Percentiles rank a stretch among this genome's conserved stretches.
These are phyloP conservation scores for Lasiosphaeris hirsuta DNA, from an alignment of 495 filamentous ascomycete species.

Conservation along the genomic window DNA sequence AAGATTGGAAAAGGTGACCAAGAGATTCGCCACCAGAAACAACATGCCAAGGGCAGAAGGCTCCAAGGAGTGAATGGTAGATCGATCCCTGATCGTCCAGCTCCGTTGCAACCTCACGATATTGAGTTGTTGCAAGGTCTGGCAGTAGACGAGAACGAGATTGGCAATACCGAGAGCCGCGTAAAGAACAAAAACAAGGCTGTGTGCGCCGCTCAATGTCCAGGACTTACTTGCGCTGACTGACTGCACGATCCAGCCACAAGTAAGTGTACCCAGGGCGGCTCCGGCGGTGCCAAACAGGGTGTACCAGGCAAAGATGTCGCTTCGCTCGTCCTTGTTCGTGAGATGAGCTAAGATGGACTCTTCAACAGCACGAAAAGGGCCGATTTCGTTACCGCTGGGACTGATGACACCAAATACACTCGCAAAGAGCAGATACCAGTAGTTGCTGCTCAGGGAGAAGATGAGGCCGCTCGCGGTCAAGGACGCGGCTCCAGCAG, in stretches of 20 bases:
- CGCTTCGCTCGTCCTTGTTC: slow-evolving; percentile 54
- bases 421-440: slow-evolving; percentile 68
- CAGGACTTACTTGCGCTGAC: slow-evolving; percentile 51
- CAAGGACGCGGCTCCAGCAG: slow-evolving; percentile 68
- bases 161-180: slow-evolving; percentile 66
- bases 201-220: slow-evolving; percentile 59
- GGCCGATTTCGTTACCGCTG: slow-evolving; percentile 75
- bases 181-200: slow-evolving; percentile 67
- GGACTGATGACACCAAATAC: slow-evolving; percentile 82
- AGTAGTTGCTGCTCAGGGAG: slow-evolving; percentile 65
- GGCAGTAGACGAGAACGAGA: slow-evolving; percentile 52
- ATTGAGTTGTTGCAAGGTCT: no score
- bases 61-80: slow-evolving; percentile 61
- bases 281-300: slow-evolving; percentile 67
- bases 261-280: slow-evolving; percentile 60
- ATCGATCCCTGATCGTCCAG: slow-evolving; percentile 37
- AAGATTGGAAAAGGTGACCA: slow-evolving; percentile 64
- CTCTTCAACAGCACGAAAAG: slow-evolving; percentile 84
- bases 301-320: slow-evolving; percentile 82
- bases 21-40: slow-evolving; percentile 63
- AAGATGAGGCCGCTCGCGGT: slow-evolving; percentile 64
- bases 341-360: slow-evolving; percentile 69
- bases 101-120: no score
- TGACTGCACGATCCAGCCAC: slow-evolving; percentile 61
- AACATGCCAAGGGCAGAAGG: slow-evolving; percentile 66